Conservation (phyloP, 192 early-diverging fungal species). For the Chytriomyces sp. region DNA sequence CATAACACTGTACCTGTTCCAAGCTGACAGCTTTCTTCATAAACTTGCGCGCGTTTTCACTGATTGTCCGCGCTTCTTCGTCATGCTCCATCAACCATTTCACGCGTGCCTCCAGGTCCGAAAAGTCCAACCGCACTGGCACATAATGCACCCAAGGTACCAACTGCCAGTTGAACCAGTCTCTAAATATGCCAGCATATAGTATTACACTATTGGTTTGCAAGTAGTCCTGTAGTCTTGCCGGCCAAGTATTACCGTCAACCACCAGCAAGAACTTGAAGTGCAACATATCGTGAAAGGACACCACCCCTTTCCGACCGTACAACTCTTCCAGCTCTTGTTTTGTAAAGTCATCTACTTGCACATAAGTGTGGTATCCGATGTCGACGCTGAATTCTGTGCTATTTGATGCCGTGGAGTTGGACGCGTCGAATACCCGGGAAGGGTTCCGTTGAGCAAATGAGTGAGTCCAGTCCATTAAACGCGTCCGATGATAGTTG, state of each 20-base stretch:
- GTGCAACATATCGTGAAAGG: not conserved
- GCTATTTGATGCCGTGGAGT: not conserved
- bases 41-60: not conserved
- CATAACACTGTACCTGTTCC: not conserved
- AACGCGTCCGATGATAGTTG: conserved; percentile 1
- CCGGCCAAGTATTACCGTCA: conserved; percentile 10
- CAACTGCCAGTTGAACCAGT: conserved; percentile 10
- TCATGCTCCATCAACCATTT: conserved; percentile 6
- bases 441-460: not conserved
- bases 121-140: conserved; percentile 12
- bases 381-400: not conserved
- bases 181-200: conserved; percentile 11
- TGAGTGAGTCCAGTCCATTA: conserved; percentile 1
- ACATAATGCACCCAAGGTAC: conserved; percentile 27
- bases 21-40: not conserved
- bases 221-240: not conserved
- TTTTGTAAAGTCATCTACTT: not conserved
- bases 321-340: not conserved
- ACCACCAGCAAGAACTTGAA: conserved; percentile 5
- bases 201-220: not conserved
- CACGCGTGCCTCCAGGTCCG: conserved; percentile 13
- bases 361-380: not conserved
- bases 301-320: not conserved
- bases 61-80: conserved; percentile 1
- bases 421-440: not conserved